phyloP scores from a whole-genome alignment of 441 rosid genomes.

The Eutrema salsugineum region DNA sequence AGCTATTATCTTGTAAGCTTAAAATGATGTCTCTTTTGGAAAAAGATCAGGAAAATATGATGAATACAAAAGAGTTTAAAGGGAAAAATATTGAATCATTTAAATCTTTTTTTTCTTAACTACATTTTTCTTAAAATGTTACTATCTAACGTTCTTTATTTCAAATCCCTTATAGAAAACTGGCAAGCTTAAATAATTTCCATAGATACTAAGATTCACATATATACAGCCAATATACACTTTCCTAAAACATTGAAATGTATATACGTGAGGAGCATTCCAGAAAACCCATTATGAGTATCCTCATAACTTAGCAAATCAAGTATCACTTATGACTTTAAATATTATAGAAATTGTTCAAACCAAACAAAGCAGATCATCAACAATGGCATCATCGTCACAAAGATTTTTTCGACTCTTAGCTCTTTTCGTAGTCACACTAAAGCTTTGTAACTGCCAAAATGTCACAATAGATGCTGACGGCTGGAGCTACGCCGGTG shows the following conservation, averaged over 20 bases:
- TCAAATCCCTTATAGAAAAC: neutral
- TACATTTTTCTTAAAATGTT: neutral
- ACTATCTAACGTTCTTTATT: neutral
- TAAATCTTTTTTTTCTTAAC: no score
- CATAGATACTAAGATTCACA: constrained; percentile 5
- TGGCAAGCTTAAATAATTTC: neutral
- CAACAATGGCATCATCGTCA: constrained; percentile 15
- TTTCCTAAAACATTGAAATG: neutral
- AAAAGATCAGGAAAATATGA: no score
- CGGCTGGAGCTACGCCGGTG: constrained; percentile 54
- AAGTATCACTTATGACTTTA: neutral
- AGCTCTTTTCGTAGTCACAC: neutral
- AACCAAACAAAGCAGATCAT: neutral
- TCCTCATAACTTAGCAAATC: neutral
- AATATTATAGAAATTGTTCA: neutral
- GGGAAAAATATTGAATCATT: no score
- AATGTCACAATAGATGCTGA: constrained; percentile 10
- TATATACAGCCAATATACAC: neutral
- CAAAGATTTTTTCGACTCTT: neutral
- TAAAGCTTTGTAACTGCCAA: constrained; percentile 12
- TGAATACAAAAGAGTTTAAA: no score
- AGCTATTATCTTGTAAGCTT: no score
- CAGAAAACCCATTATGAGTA: neutral
- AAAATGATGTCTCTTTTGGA: no score
- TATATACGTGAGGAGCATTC: neutral